Evolutionary conservation across 2,329 filamentous ascomycete genomes (phyloP), one percentile per base, ranked within the genome.

Genomic region (Blumeriella jaapii): DNA sequence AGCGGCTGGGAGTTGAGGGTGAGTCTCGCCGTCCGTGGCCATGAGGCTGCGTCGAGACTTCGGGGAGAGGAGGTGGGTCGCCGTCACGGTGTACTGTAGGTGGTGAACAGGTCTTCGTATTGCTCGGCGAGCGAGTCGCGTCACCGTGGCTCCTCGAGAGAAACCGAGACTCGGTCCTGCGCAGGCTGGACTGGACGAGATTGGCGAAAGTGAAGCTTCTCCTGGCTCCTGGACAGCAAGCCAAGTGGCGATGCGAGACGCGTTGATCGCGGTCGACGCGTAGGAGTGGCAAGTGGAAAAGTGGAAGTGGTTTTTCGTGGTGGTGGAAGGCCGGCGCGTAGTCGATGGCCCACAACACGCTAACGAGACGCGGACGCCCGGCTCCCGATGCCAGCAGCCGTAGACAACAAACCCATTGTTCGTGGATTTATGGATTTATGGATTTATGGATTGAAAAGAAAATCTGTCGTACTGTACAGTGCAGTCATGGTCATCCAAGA

Each of bases 1-100:
- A 55, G 47, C 31, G 51, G 48, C 33, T 49, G 45, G 27, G 49
- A 41, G 26, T 50, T 52, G 6, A 48, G 16, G 31, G 37, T 46
- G 27, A 49, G 41, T 23, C 50, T 52, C 7, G 49, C 16, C 30
- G 40, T 43, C 31, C 46, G 36, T 41, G 43, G 52, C 41, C 47
- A 35, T 32, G 51, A 42, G 37, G 51, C 51, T 49, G 52, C 52
- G 31, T 15, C 23, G 33, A 27, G 17, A 30, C 12, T 37, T 11
- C 16, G 12, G 22, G 34, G 17, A 19, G 34, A 43, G 38, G 27
- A 39, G 32, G 29, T 25, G 24, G 29, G 12, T 31, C 7, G 20
- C n/a, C n/a, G n/a, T n/a, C n/a, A n/a, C n/a, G n/a, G n/a, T n/a
- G n/a, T n/a, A n/a, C n/a, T n/a, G n/a, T n/a, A n/a, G n/a, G n/a